Evolutionary conservation across 768 basidiomycete species (phyloP), one percentile per base, ranked within the genome.

Genomic region (Gautieria morchelliformis): DNA sequence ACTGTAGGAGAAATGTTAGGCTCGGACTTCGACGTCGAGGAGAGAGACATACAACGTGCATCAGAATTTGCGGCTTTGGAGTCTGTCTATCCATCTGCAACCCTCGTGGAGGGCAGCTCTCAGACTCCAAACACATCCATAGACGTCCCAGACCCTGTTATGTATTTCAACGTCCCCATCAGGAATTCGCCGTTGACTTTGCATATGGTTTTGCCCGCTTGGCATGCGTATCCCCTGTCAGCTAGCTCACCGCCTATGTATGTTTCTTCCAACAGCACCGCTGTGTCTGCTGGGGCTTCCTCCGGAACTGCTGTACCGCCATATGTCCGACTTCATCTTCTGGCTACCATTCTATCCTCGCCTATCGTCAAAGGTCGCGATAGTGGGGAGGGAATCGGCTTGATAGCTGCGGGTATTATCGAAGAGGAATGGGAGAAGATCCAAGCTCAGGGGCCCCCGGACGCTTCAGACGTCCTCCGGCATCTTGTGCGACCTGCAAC

Each of bases 251-350:
- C 84, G 0, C 81, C 89, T 0, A 80, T 93, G 70, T 95, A 85
- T 66, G 66, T 95, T 53, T 51, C 49, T 27, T 5, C 49, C n/a
- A 20, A 30, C 24, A 30, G 30, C 32, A 46, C n/a, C 24, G 22
- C 54, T 10, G 24, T 9, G n/a, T 78, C 84, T 1, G 91, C 35
- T 37, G 35, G 35, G 35, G 10, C 35, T 37, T 37, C 35, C 35
- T 14, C 9, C 2, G 9, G 89, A 1, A 65, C 71, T 0, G 77
- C 80, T 1, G 74, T 86, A 4, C 80, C 93, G 0, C 79, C 90
- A 1, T 95, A 95, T 68, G 73, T 94, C 56, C 83, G 90, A 20
- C 78, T 95, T 4, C 84, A 94, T 65, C 77, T 96, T n/a, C 76
- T 90, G 35, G 78, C 83, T 4, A 72, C 72, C 24, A 15, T 44